Evolutionary conservation across 352 stramenopile species (phyloP).

Genomic region (Pythium pyrilobum): DNA sequence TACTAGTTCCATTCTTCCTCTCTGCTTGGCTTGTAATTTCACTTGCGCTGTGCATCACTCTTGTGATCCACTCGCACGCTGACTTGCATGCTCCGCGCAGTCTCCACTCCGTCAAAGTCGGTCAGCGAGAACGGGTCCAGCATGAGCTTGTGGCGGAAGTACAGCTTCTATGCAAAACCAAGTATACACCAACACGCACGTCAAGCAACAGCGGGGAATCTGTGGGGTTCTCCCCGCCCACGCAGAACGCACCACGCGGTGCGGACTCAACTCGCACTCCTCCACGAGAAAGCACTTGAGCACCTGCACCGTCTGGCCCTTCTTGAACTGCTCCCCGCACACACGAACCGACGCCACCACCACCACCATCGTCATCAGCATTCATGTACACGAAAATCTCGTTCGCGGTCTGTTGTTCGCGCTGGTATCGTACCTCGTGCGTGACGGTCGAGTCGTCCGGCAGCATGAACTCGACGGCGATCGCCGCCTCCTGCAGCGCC

Average conservation of each 20-base stretch:
- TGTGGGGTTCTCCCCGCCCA: neutral
- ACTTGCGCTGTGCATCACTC: slow-evolving; percentile 18
- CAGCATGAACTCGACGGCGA: slow-evolving; percentile 51
- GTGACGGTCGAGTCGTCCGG: slow-evolving; percentile 48
- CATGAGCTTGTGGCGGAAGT: slow-evolving; percentile 28
- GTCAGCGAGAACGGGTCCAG: slow-evolving; percentile 63
- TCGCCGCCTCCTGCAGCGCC: slow-evolving; percentile 49
- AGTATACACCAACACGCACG: no score
- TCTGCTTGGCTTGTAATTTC: no score
- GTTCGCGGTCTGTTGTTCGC: no score
- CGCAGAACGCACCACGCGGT: slow-evolving; percentile 28
- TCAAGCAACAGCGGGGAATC: neutral
- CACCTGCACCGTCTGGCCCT: slow-evolving; percentile 54
- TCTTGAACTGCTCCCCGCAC: slow-evolving; percentile 55
- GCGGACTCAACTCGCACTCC: slow-evolving; percentile 35
- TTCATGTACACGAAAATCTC: no score
- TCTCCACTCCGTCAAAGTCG: slow-evolving; percentile 42
- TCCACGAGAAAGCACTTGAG: slow-evolving; percentile 56
- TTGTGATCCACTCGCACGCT: slow-evolving; percentile 24
- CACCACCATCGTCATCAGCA: neutral
- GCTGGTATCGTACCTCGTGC: slow-evolving; percentile 24
- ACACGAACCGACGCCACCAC: neutral
- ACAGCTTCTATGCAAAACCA: slow-evolving; percentile 26
- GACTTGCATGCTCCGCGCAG: slow-evolving; percentile 32
- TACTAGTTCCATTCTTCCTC: no score